Conservation (phyloP, 2,329 filamentous ascomycete species). For the Aspergillus quadrilineatus region DNA sequence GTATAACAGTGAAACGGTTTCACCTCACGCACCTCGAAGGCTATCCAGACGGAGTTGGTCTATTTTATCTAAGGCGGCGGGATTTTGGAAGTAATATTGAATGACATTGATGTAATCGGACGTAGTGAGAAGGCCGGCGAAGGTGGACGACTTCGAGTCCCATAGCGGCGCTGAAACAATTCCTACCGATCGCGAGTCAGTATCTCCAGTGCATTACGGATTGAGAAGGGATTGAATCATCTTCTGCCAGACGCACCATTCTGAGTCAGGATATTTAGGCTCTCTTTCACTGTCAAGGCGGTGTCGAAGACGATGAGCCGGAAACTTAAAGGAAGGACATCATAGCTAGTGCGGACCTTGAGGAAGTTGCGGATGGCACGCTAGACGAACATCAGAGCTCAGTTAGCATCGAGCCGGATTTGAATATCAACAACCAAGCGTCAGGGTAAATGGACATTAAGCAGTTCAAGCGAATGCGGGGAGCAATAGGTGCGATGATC, state of each 20-base stretch:
- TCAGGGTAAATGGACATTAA: neutral
- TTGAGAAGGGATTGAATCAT: neutral
- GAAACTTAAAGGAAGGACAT: conserved; percentile 94
- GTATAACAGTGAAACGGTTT: neutral
- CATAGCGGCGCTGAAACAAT: conserved; percentile 97
- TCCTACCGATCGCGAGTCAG: conserved; percentile 54
- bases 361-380: conserved; percentile 92
- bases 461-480: conserved; percentile 3
- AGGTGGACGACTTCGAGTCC: conserved; percentile 90
- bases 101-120: conserved; percentile 99
- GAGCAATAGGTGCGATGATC: neutral
- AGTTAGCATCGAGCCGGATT: conserved; percentile 28
- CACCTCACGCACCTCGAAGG: conserved; percentile 67
- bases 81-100: conserved; percentile 98
- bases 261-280: conserved; percentile 88
- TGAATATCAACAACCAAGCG: neutral
- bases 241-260: conserved; percentile 64
- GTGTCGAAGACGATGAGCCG: conserved; percentile 95
- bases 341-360: conserved; percentile 93
- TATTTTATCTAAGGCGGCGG: conserved; percentile 81
- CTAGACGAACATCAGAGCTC: conserved; percentile 48
- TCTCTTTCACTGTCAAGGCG: conserved; percentile 93
- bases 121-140: conserved; percentile 89
- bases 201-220: conserved; percentile 1
- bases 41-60: conserved; percentile 93